Base-by-base conservation (phyloP, 768 basidiomycete species). In the Boletus pseudopeckii region DNA sequence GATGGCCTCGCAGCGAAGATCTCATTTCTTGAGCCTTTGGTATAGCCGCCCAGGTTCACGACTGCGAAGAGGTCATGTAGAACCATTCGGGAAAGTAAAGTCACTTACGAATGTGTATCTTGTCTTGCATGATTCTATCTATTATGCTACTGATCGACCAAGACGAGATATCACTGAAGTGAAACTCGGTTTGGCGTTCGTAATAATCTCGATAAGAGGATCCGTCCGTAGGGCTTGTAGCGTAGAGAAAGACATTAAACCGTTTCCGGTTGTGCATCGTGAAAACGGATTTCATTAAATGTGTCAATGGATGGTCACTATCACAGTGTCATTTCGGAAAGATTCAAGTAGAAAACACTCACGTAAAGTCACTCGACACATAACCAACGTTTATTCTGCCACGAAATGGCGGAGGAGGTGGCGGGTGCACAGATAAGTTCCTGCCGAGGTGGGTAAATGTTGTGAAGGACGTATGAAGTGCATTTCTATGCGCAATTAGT, bases 271-370 rank as follows among this genome's bases (percentile, higher is more conserved):
- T 66, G 57, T 80, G 78, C 55, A 77, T 64, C 15, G 68, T 61
- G 56, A 80, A 80, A 39, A 77, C 77, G 15, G 74, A 76, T 57
- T 77, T 77, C 77, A 79, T 81, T 47, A 81, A 71, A 56, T 81
- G 79, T 22, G 78, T 72, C 44, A 81, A 64, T 13, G 79, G 80
- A 50, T 80, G 79, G 54, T 80, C 76, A 59, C 78, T 79, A 50
- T 38, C 11, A 30, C 38, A 24, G 7, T 10, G 43, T 56, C 20
- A 52, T 28, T 11, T 48, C 11, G 33, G 33, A 15, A 33, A 26
- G 22, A 43, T 8, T 18, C 18, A 5, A 46, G 28, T 11, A 48
- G 37, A 26, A 38, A 45, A 30, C 13, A 61, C 73, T 40, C 51
- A 78, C 77, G 70, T 74, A 22, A 80, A 72, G 56, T 80, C 79